phyloP scores from a whole-genome alignment of 2,329 filamentous ascomycete genomes.

The Xylaria sp. region DNA sequence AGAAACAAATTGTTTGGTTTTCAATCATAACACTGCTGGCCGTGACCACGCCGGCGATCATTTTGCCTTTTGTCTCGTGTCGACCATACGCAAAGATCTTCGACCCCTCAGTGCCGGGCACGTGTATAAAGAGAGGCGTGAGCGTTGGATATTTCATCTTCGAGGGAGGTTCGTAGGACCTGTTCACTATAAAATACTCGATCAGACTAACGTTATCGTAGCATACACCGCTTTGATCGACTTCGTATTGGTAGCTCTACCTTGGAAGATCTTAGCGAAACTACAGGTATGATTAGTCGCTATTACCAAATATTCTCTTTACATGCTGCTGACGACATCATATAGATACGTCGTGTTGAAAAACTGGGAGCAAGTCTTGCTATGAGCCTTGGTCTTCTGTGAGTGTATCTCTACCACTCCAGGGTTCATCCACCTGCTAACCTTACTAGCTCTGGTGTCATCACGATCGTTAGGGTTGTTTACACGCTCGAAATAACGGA shows the following conservation, averaged over 20 bases:
- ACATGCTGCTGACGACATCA: conserved; percentile 6
- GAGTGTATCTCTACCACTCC: not conserved
- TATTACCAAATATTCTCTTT: not conserved
- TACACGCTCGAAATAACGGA: conserved; percentile 26
- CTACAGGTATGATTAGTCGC: conserved; percentile 22
- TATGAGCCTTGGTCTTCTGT: conserved; percentile 35
- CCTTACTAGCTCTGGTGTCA: conserved; percentile 27
- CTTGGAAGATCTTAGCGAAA: conserved; percentile 31
- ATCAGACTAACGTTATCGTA: conserved; percentile 10
- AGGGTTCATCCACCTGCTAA: conserved; percentile 17
- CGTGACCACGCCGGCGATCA: conserved; percentile 26
- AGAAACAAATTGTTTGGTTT: conserved; percentile 10
- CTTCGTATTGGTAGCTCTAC: conserved; percentile 31
- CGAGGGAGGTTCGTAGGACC: conserved; percentile 7
- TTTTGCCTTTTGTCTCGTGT: conserved; percentile 32
- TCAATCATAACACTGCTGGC: conserved; percentile 23
- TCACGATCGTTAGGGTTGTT: conserved; percentile 31
- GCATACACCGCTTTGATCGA: conserved; percentile 31
- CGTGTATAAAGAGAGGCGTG: conserved; percentile 16
- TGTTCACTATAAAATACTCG: not conserved
- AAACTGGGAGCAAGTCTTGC: conserved; percentile 35
- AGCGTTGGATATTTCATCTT: conserved; percentile 25
- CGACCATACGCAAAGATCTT: conserved; percentile 32
- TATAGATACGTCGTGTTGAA: conserved; percentile 33
- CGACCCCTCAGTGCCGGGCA: conserved; percentile 26